A percentile compares a stretch with the other conserved stretches of the same genome.
Conservation (phyloP, 352 stramenopile species). For the Globisporangium heterothallicum region DNA sequence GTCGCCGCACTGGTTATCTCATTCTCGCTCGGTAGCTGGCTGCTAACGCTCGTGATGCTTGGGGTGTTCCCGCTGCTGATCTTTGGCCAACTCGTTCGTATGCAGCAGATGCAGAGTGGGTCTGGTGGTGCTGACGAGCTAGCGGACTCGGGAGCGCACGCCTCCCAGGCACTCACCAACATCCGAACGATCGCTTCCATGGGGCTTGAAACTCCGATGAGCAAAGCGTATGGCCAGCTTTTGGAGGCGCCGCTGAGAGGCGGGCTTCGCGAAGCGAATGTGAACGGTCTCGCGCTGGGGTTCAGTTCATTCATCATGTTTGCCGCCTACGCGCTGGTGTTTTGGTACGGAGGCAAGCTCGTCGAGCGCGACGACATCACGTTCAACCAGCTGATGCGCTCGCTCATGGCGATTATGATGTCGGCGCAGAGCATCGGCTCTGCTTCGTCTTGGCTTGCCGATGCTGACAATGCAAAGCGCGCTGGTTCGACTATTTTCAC, state of each 20-base stretch:
- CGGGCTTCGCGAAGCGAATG: slow-evolving; percentile 20
- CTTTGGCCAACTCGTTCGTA: slow-evolving; percentile 19
- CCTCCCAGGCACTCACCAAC: slow-evolving; percentile 29
- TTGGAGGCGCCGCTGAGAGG: slow-evolving; percentile 12
- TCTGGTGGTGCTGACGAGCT: slow-evolving; percentile 17
- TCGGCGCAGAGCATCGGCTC: slow-evolving; percentile 28
- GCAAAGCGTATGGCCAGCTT: slow-evolving; percentile 12
- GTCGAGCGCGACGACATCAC: slow-evolving; percentile 33
- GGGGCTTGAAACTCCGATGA: slow-evolving; percentile 20
- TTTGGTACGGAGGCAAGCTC: slow-evolving; percentile 52
- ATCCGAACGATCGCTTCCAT: slow-evolving; percentile 41
- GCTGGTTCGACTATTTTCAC: slow-evolving; percentile 25
- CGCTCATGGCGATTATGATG: slow-evolving; percentile 40
- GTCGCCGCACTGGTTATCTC: slow-evolving; percentile 6
- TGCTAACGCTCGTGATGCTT: slow-evolving; percentile 8
- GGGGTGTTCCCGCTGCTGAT: slow-evolving; percentile 9
- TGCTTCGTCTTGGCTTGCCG: slow-evolving; percentile 23
- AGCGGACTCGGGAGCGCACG: slow-evolving; percentile 22
- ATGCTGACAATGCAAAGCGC: slow-evolving; percentile 16
- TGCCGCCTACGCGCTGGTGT: slow-evolving; percentile 39
- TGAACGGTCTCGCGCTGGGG: slow-evolving; percentile 42
- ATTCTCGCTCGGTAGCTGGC: slow-evolving; percentile 4
- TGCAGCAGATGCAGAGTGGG: slow-evolving; percentile 19
- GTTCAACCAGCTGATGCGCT: slow-evolving; percentile 34
- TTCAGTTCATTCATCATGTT: slow-evolving; percentile 61